Percentiles rank a stretch among this genome's conserved stretches.
phyloP scores from a whole-genome alignment of 495 filamentous ascomycete species.

The Penicillium goetzii region DNA sequence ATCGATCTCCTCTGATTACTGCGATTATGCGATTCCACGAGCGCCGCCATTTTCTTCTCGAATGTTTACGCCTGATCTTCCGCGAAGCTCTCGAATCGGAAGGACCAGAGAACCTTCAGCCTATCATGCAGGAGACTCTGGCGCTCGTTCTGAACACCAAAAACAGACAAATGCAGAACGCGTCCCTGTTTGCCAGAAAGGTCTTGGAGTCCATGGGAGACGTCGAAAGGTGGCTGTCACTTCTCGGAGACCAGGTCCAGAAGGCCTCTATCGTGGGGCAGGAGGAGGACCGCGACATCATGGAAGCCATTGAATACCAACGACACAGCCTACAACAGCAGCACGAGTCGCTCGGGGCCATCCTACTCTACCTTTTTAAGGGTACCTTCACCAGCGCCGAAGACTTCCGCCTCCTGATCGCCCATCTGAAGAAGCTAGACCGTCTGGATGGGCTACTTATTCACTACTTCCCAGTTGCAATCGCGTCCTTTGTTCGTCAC shows the following conservation, averaged over 20 bases:
- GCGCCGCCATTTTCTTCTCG: constrained; percentile 73
- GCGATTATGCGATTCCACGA: constrained; percentile 86
- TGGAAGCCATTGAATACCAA: constrained; percentile 75
- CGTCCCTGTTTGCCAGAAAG: constrained; percentile 62
- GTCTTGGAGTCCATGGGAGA: constrained; percentile 73
- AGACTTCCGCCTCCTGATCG: constrained; percentile 73
- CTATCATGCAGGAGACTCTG: constrained; percentile 46
- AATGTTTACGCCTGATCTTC: constrained; percentile 77
- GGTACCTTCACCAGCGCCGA: constrained; percentile 65
- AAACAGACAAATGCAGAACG: constrained; percentile 46
- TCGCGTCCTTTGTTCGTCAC: constrained; percentile 71
- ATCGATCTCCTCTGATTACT: constrained; percentile 68
- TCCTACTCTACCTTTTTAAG: constrained; percentile 76
- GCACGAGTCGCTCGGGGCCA: constrained; percentile 82
- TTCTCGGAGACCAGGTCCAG: constrained; percentile 70
- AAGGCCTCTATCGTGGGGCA: constrained; percentile 71
- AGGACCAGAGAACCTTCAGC: constrained; percentile 42
- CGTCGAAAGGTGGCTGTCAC: constrained; percentile 72
- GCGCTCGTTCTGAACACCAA: constrained; percentile 51
- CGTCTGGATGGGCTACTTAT: constrained; percentile 71
- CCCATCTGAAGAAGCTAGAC: constrained; percentile 65
- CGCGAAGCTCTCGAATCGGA: constrained; percentile 66
- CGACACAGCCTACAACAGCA: constrained; percentile 74
- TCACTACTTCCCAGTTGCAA: constrained; percentile 78
- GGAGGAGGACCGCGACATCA: constrained; percentile 56